These are phyloP conservation scores for Chrysanthemum lavandulifolium DNA, from an alignment of 129 eudicot species.

Conservation along the genomic window DNA sequence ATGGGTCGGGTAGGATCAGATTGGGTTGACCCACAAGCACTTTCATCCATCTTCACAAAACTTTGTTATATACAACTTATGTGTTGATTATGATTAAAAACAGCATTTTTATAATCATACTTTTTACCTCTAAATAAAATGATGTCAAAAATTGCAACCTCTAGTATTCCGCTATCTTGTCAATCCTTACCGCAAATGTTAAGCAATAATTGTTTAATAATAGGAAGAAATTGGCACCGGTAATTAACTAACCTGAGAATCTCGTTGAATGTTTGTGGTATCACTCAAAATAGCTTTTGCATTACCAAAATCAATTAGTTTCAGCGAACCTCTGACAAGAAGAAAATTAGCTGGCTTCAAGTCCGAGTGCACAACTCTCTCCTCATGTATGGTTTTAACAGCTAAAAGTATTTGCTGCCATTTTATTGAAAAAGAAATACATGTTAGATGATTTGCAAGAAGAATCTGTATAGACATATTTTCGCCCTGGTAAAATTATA, in stretches of 20 bases:
- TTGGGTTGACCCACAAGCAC: background rate
- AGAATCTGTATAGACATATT: background rate
- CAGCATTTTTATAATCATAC: too few relatives aligned
- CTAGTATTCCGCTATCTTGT: background rate
- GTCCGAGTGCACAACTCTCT: constrained; percentile 97
- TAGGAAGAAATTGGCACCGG: background rate
- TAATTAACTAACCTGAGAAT: constrained; percentile 69
- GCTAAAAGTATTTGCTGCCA: constrained; percentile 95
- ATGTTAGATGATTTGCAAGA: constrained; percentile 15
- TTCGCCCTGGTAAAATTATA: background rate
- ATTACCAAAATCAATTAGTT: constrained; percentile 95
- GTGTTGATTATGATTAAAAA: too few relatives aligned
- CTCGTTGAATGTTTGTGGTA: constrained; percentile 97
- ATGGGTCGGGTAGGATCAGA: background rate
- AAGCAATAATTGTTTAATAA: background rate
- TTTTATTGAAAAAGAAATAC: constrained; percentile 13
- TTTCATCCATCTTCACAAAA: too few relatives aligned
- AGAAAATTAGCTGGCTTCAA: constrained; percentile 99
- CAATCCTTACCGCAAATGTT: background rate
- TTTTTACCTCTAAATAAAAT: background rate
- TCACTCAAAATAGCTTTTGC: constrained; percentile 99
- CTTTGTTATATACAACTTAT: too few relatives aligned
- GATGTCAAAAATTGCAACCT: background rate
- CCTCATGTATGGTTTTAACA: constrained; percentile 97
- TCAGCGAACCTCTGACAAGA: constrained; percentile 90